Conservation (phyloP, 1,284 basidiomycete genomes). For the Psilocybe mexicana region DNA sequence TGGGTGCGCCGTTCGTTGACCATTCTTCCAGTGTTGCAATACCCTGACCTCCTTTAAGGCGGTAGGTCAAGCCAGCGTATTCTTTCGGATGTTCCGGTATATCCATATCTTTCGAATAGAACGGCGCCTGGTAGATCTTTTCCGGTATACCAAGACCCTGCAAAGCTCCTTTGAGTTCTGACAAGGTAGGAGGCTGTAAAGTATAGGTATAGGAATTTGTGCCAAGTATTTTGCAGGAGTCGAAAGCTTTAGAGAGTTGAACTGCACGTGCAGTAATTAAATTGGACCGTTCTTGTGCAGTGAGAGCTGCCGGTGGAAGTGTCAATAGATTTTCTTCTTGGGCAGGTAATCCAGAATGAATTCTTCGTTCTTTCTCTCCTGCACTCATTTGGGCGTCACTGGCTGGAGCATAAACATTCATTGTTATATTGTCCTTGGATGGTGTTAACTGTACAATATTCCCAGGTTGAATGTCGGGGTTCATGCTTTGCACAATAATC, state of each 20-base stretch:
- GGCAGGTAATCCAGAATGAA: neutral
- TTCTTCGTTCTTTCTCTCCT: neutral
- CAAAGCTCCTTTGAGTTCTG: conserved; percentile 54
- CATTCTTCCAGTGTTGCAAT: conserved; percentile 56
- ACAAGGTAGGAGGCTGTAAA: conserved; percentile 52
- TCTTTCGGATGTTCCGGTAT: conserved; percentile 70
- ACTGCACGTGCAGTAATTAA: conserved; percentile 24
- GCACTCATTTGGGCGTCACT: neutral
- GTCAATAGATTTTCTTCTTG: neutral
- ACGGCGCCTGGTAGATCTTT: conserved; percentile 75
- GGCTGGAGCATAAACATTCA: neutral
- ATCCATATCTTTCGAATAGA: conserved; percentile 77
- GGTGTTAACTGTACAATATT: too few species aligned
- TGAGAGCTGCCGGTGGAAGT: neutral
- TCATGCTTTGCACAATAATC: too few species aligned
- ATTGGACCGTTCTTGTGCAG: conserved; percentile 16
- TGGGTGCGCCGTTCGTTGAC: conserved; percentile 27
- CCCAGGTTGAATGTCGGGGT: too few species aligned
- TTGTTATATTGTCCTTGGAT: neutral
- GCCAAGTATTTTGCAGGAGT: conserved; percentile 27
- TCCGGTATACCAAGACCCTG: conserved; percentile 54
- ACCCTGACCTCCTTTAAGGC: conserved; percentile 62
- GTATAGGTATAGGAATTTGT: conserved; percentile 52
- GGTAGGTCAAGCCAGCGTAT: conserved; percentile 80
- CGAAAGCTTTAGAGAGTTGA: conserved; percentile 27